Evolutionary conservation across 2,329 filamentous ascomycete species (phyloP).

Genomic region (Pezicula rhizophila): DNA sequence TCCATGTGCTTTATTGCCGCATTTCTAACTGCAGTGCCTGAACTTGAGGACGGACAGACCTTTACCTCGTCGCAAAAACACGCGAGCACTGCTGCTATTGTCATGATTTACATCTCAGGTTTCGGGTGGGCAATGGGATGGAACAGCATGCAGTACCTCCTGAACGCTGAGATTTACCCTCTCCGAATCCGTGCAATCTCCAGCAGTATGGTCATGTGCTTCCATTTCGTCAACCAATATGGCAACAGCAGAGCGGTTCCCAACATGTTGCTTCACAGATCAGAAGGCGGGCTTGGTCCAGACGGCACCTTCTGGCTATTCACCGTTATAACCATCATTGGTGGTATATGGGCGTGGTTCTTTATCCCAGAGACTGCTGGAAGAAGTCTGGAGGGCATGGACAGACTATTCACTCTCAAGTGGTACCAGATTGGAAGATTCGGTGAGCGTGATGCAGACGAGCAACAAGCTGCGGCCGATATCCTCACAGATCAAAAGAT

Average conservation of each 20-base stretch:
- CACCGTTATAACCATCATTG: conserved; percentile 59
- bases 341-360: conserved; percentile 65
- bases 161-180: conserved; percentile 73
- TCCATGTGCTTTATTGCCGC: conserved; percentile 57
- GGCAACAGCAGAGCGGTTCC: conserved; percentile 71
- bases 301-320: conserved; percentile 74
- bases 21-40: conserved; percentile 58
- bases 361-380: conserved; percentile 69
- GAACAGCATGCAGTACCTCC: conserved; percentile 74
- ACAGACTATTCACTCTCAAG: conserved; percentile 63
- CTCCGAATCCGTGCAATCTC: conserved; percentile 66
- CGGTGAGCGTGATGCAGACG: conserved; percentile 46
- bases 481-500: conserved; percentile 37
- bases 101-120: conserved; percentile 67
- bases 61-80: conserved; percentile 40
- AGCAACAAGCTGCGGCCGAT: conserved; percentile 34
- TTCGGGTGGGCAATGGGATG: conserved; percentile 66
- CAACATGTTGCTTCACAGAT: conserved; percentile 56
- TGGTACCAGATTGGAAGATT: conserved; percentile 68
- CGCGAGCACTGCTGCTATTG: conserved; percentile 61
- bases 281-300: conserved; percentile 42
- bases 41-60: conserved; percentile 42
- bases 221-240: conserved; percentile 76
- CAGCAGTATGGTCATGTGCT: conserved; percentile 67
- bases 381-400: conserved; percentile 61